These are phyloP conservation scores for Saccharomyces pastorianus DNA, from an alignment of 1,139 yeast species.

Conservation along the genomic window DNA sequence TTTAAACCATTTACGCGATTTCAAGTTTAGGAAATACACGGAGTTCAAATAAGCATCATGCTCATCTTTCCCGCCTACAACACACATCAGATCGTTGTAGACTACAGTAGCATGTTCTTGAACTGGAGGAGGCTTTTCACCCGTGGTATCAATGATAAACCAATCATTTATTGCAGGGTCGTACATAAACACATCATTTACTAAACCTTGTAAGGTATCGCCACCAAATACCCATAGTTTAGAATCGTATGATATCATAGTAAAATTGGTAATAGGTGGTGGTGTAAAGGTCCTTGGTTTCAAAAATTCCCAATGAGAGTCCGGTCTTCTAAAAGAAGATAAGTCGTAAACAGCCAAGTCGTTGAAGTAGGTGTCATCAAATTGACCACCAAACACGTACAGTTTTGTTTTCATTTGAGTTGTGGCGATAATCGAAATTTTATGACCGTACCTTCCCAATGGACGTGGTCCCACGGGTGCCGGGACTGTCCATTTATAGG, in stretches of 20 bases:
- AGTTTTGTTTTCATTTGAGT: conserved; percentile 63
- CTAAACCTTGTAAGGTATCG: conserved; percentile 67
- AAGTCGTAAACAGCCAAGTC: conserved; percentile 84
- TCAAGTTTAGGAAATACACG: conserved; percentile 68
- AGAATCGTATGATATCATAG: conserved; percentile 74
- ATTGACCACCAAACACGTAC: conserved; percentile 90
- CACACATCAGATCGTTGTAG: conserved; percentile 70
- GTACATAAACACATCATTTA: conserved; percentile 74
- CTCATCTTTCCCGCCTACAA: conserved; percentile 84
- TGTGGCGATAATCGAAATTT: conserved; percentile 53
- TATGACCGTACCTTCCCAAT: conserved; percentile 89
- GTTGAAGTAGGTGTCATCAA: conserved; percentile 78
- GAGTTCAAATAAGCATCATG: conserved; percentile 65
- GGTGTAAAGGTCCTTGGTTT: conserved; percentile 52
- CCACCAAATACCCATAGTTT: conserved; percentile 92
- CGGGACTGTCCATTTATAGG: conserved; percentile 86
- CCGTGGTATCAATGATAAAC: conserved; percentile 41
- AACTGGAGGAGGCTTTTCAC: conserved; percentile 72
- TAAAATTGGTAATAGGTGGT: conserved; percentile 87
- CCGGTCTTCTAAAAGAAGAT: conserved; percentile 77
- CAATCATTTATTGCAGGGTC: conserved; percentile 68
- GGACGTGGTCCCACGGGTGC: conserved; percentile 78
- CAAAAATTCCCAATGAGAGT: conserved; percentile 76
- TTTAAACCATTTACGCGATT: conserved; percentile 65
- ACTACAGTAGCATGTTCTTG: conserved; percentile 87